Evolutionary conservation across 1,284 basidiomycete genomes (phyloP).

Genomic region (Kwoniella shivajii): DNA sequence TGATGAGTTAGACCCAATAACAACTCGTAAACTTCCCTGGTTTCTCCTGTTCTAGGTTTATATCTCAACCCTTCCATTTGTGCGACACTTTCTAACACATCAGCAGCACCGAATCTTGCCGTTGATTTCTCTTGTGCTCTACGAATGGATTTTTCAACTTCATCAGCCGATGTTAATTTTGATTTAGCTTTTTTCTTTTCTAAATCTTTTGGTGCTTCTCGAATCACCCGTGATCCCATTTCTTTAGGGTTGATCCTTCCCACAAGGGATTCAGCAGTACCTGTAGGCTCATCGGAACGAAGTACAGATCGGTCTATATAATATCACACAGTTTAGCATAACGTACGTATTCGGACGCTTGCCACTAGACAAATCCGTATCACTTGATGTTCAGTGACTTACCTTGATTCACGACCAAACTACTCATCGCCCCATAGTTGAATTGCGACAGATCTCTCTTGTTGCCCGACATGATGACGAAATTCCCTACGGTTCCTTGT

Average conservation of each 20-base stretch:
- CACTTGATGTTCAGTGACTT: conserved; percentile 23
- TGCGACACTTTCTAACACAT: conserved; percentile 90
- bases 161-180: conserved; percentile 58
- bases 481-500: background rate
- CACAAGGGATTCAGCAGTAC: conserved; percentile 87
- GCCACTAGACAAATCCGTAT: background rate
- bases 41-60: conserved; percentile 89
- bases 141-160: conserved; percentile 54
- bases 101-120: conserved; percentile 60
- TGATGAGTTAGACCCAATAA: conserved; percentile 82
- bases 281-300: conserved; percentile 91
- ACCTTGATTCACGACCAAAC: conserved; percentile 77
- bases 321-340: background rate
- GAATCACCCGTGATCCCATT: conserved; percentile 89
- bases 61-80: conserved; percentile 92
- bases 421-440: conserved; percentile 88
- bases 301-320: conserved; percentile 56
- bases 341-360: background rate
- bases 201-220: conserved; percentile 84
- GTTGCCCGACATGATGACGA: conserved; percentile 48
- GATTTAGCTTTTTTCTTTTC: conserved; percentile 90
- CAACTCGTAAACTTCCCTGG: conserved; percentile 90
- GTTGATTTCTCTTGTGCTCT: conserved; percentile 45
- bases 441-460: conserved; percentile 71
- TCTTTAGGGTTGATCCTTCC: conserved; percentile 87